Evolutionary conservation across 768 basidiomycete species (phyloP), one percentile per base, ranked within the genome.

Genomic region (Hericium alpestre): DNA sequence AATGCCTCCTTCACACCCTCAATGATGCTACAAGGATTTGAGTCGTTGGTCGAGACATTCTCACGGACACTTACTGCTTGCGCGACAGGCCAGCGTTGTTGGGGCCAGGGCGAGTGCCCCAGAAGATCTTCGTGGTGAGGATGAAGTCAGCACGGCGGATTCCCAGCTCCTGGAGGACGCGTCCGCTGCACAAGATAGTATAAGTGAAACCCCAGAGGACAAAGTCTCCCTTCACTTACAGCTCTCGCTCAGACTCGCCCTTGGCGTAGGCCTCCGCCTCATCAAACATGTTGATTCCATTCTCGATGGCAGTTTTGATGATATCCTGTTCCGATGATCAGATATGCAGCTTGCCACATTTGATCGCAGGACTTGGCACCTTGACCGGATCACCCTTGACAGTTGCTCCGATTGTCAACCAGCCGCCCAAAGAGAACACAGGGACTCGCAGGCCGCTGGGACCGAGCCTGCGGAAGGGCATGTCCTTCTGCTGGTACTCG

Each of bases 41-140:
- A 22, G 18, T 27, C 3, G 22, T 4, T 3, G 25, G 54, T 50
- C 39, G 64, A 20, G 1, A 25, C n/a, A 25, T 25, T 10, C 38
- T 7, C n/a, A 40, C 13, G 16, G 18, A 47, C 10, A 61, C 69
- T 37, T 1, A 65, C 70, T 70, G 68, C 56, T 67, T 68, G 53
- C 66, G 67, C 12, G 69, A 74, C 7, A 74, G 56, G 58, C 71
- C 72, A 7, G 60, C 25, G 47, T 64, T 72, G 51, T 76, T 77
- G 10, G 76, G 78, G 55, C 78, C 78, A 16, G 65, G 63, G 37
- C 75, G 67, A 27, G 76, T 75, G 38, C 82, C 82, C 60, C 81
- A 82, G 71, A 76, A 83, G 61, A 83, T 38, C 61, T 83, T 83
- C 61, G 80, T 83, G 32, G 78, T 74, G 61, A 83, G 70, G 64